A percentile compares a stretch with the other conserved stretches of the same genome.
phyloP scores from a whole-genome alignment of 2,329 filamentous ascomycete species.

The Diaporthe amygdali region DNA sequence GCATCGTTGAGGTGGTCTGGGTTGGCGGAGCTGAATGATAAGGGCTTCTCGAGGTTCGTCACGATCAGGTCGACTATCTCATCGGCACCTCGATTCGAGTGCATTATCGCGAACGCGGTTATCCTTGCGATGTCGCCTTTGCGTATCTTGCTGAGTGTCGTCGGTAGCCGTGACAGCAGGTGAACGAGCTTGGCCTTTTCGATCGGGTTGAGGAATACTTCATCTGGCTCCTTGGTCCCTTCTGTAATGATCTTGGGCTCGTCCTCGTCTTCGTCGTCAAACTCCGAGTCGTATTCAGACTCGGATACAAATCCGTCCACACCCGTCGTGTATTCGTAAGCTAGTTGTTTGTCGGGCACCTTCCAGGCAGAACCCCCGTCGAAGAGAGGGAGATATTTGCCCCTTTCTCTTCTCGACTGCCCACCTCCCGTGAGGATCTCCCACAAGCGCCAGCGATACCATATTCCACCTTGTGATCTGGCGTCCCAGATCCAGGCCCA shows the following conservation, averaged over 20 bases:
- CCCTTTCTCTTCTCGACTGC: constrained; percentile 48
- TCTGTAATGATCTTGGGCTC: constrained; percentile 54
- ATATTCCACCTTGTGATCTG: constrained; percentile 78
- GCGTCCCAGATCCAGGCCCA: constrained; percentile 96
- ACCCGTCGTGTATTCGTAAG: constrained; percentile 79
- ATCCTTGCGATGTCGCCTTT: constrained; percentile 87
- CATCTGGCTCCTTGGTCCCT: constrained; percentile 46
- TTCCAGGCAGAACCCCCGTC: constrained; percentile 81
- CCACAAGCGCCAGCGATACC: constrained; percentile 94
- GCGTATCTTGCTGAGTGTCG: constrained; percentile 73
- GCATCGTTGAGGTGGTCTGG: constrained; percentile 53
- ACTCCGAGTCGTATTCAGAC: constrained; percentile 83
- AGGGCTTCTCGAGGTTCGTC: constrained; percentile 78
- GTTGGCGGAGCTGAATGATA: constrained; percentile 75
- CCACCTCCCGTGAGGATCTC: constrained; percentile 74
- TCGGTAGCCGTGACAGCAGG: constrained; percentile 82
- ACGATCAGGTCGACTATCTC: constrained; percentile 92
- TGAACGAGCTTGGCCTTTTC: constrained; percentile 85
- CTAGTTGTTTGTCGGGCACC: constrained; percentile 72
- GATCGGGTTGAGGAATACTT: constrained; percentile 78
- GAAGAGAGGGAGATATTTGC: constrained; percentile 70
- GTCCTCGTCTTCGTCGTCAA: constrained; percentile 76
- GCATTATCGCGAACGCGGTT: constrained; percentile 86
- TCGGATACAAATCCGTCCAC: constrained; percentile 84
- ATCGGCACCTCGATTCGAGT: constrained; percentile 83